These are phyloP conservation scores for Solanum neorickii DNA, from an alignment of 257 asterid species.

Conservation along the genomic window DNA sequence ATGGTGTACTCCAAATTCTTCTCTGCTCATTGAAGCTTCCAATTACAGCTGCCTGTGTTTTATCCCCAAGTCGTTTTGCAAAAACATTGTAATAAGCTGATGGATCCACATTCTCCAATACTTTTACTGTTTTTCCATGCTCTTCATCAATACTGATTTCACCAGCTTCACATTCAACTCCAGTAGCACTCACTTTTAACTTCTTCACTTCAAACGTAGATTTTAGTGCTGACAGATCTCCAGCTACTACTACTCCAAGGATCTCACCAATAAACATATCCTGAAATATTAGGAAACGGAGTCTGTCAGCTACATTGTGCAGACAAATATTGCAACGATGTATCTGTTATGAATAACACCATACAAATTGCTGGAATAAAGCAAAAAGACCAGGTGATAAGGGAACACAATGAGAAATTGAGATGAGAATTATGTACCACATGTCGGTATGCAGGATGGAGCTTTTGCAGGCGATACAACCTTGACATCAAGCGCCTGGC, in stretches of 20 bases:
- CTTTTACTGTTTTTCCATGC: constrained; percentile 34
- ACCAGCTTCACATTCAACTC: constrained; percentile 54
- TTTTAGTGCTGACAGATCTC: constrained; percentile 26
- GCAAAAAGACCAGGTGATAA: neutral
- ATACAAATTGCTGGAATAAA: neutral
- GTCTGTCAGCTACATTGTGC: neutral
- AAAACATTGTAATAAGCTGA: constrained; percentile 31
- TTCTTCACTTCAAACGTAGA: constrained; percentile 17
- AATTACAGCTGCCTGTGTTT: constrained; percentile 51
- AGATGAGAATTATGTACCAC: constrained; percentile 32
- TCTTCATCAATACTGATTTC: constrained; percentile 14
- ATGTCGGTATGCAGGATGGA: constrained; percentile 40
- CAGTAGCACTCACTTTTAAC: constrained; percentile 33
- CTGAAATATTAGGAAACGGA: constrained; percentile 8
- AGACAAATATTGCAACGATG: neutral
- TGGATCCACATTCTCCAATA: constrained; percentile 42
- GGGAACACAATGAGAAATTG: neutral
- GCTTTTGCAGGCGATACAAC: constrained; percentile 28
- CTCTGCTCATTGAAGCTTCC: constrained; percentile 70
- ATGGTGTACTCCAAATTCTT: constrained; percentile 44
- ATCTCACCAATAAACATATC: constrained; percentile 68
- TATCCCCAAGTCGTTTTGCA: constrained; percentile 38
- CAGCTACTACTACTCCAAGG: constrained; percentile 61
- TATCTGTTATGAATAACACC: neutral
- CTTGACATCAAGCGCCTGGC: constrained; percentile 36